These are phyloP conservation scores for Gossypium laxum DNA, from an alignment of 441 rosid species.

Conservation along the genomic window DNA sequence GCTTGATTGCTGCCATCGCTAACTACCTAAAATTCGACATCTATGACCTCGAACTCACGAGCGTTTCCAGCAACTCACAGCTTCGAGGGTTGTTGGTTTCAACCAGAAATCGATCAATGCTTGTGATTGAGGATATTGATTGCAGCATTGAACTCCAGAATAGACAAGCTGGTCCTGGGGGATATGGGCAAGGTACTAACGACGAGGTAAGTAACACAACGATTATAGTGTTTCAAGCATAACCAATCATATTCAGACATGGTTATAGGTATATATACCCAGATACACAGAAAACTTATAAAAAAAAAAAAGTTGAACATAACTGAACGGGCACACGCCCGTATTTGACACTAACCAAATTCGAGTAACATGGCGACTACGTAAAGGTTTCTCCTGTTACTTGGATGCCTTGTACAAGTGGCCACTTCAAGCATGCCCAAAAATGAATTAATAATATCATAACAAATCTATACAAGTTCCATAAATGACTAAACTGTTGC, in stretches of 20 bases:
- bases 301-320: no score
- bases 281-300: no score
- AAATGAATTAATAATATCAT: no score
- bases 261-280: no score
- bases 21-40: slow-evolving; percentile 20
- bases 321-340: no score
- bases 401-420: no score
- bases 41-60: slow-evolving; percentile 13
- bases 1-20: slow-evolving; percentile 22
- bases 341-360: no score
- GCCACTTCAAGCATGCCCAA: no score
- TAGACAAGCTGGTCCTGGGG: neutral
- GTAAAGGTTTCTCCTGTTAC: no score
- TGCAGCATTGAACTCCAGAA: slow-evolving; percentile 15
- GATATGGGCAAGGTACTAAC: neutral
- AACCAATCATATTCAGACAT: neutral
- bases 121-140: slow-evolving; percentile 20
- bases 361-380: no score
- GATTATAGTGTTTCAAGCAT: slow-evolving; percentile 15
- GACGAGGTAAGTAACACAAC: slow-evolving; percentile 4
- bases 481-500: neutral
- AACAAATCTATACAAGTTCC: neutral
- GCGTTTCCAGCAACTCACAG: neutral
- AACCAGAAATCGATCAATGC: slow-evolving; percentile 14
- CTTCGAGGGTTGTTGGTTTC: slow-evolving; percentile 9